Conservation (phyloP, 345 rosid species). For the Eucalyptus melliodora region DNA sequence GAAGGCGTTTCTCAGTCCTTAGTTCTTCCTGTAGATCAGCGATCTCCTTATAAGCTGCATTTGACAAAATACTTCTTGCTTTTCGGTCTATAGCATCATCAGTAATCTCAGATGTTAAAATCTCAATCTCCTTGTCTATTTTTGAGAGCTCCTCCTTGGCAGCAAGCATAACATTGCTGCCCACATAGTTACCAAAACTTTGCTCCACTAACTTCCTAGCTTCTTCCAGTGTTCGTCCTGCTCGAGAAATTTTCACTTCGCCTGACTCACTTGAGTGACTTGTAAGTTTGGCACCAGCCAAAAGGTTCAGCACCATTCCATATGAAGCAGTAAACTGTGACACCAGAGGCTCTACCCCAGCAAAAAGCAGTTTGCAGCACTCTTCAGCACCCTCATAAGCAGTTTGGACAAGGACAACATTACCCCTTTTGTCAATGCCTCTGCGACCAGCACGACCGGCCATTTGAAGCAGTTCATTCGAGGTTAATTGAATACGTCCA, state of each 20-base stretch:
- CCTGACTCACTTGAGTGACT: conserved; percentile 38
- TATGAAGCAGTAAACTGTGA: conserved; percentile 97
- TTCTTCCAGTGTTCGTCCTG: conserved; percentile 81
- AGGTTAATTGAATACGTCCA: conserved; percentile 63
- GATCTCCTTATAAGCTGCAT: conserved; percentile 61
- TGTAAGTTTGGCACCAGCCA: conserved; percentile 69
- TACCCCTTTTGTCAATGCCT: conserved; percentile 83
- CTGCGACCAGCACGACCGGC: conserved; percentile 99
- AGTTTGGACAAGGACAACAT: conserved; percentile 75
- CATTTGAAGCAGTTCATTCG: conserved; percentile 92
- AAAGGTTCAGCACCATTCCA: conserved; percentile 94
- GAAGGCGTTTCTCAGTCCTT: conserved; percentile 50
- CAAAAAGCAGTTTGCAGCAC: conserved; percentile 72
- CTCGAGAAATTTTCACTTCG: conserved; percentile 33
- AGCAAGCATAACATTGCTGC: conserved; percentile 89
- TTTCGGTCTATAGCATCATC: conserved; percentile 79
- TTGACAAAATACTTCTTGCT: conserved; percentile 56
- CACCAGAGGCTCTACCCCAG: conserved; percentile 86
- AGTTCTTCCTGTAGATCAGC: conserved; percentile 61
- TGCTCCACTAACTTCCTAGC: conserved; percentile 86
- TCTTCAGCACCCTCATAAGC: conserved; percentile 92
- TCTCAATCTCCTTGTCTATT: conserved; percentile 62
- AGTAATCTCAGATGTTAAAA: conserved; percentile 49
- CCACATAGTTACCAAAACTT: conserved; percentile 93
- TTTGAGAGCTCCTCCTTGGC: conserved; percentile 81